These are phyloP conservation scores for Akanthomyces uredinophilus DNA, from an alignment of 2,329 filamentous ascomycete species.

Conservation along the genomic window DNA sequence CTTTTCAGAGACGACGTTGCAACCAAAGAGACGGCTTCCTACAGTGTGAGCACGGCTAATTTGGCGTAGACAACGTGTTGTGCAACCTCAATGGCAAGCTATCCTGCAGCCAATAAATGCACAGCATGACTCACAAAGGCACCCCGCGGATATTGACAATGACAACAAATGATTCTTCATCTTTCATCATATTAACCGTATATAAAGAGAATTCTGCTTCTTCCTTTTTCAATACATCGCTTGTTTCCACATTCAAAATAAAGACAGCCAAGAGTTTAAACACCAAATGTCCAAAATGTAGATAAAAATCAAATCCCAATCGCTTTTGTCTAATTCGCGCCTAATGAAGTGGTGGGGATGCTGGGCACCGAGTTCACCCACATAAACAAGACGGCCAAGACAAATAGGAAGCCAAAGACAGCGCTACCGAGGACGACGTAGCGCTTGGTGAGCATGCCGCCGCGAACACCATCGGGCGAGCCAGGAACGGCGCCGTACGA, in stretches of 20 bases:
- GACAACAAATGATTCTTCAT: too few relatives aligned
- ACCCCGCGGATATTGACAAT: too few relatives aligned
- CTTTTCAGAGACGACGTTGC: background rate
- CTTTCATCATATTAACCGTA: too few relatives aligned
- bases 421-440: constrained; percentile 21
- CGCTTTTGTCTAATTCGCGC: background rate
- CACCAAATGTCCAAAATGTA: constrained; percentile 4
- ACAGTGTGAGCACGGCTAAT: background rate
- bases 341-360: background rate
- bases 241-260: constrained; percentile 14
- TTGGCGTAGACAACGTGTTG: background rate
- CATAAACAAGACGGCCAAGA: constrained; percentile 17
- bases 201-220: background rate
- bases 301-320: background rate
- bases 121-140: background rate
- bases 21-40: background rate
- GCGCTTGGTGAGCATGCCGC: constrained; percentile 16
- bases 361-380: constrained; percentile 11
- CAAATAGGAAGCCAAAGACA: constrained; percentile 25
- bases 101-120: background rate
- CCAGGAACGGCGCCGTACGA: constrained; percentile 18
- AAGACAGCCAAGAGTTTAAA: background rate
- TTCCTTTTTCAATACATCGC: constrained; percentile 7
- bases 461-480: constrained; percentile 15
- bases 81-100: constrained; percentile 5